phyloP scores from a whole-genome alignment of 441 rosid species.

The Manihot esculenta region DNA sequence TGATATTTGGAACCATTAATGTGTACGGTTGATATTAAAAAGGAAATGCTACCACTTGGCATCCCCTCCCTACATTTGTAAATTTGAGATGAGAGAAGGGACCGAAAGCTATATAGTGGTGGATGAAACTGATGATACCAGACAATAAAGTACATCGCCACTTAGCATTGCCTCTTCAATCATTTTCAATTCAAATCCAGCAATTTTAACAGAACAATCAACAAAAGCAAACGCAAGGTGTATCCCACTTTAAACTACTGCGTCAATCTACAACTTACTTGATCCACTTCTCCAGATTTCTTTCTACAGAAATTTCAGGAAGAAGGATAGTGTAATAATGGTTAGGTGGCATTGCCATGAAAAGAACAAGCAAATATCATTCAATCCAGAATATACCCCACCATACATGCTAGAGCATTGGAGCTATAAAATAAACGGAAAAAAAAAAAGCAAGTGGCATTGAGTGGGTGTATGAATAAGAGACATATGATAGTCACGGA shows the following conservation, averaged over 20 bases:
- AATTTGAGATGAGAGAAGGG: conserved; percentile 3
- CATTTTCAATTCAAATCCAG: conserved; percentile 14
- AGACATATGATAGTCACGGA: neutral
- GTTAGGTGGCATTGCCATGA: conserved; percentile 18
- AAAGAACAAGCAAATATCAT: conserved; percentile 30
- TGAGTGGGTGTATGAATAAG: conserved; percentile 7
- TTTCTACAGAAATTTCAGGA: conserved; percentile 8
- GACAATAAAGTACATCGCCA: conserved; percentile 7
- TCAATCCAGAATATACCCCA: conserved; percentile 14
- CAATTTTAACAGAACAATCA: conserved; percentile 16
- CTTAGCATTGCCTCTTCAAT: conserved; percentile 14
- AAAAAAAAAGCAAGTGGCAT: conserved; percentile 10
- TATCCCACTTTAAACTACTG: conserved; percentile 15
- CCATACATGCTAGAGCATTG: conserved; percentile 10
- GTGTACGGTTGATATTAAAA: conserved; percentile 20
- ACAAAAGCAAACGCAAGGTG: conserved; percentile 31
- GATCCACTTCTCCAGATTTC: conserved; percentile 27
- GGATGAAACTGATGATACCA: conserved; percentile 16
- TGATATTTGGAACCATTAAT: conserved; percentile 19
- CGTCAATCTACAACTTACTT: conserved; percentile 19
- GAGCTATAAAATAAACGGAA: no score
- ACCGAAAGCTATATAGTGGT: conserved; percentile 5
- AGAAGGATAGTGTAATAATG: conserved; percentile 14
- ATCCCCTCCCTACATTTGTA: conserved; percentile 20
- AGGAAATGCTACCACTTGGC: neutral